These are phyloP conservation scores for Cyberlindnera xylosilytica DNA, from an alignment of 805 yeast genomes.

Conservation along the genomic window DNA sequence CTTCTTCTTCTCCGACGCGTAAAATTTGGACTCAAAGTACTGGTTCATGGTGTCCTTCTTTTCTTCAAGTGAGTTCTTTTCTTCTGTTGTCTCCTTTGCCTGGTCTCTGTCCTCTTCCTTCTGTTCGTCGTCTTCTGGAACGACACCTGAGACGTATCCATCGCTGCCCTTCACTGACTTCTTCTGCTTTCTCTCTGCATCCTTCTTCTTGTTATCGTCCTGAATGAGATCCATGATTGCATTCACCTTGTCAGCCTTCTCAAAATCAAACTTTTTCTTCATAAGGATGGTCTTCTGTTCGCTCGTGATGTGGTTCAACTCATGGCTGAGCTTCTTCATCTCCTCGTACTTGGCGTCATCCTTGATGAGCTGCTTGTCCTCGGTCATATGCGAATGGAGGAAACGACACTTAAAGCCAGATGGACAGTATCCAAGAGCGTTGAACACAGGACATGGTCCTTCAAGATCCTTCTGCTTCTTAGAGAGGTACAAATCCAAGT, in stretches of 20 bases:
- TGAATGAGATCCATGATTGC: slow-evolving; percentile 61
- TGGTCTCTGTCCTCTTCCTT: neutral
- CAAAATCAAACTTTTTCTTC: slow-evolving; percentile 58
- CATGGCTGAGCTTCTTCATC: slow-evolving; percentile 40
- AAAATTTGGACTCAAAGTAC: slow-evolving; percentile 77
- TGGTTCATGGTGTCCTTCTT: slow-evolving; percentile 38
- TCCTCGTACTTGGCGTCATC: slow-evolving; percentile 40
- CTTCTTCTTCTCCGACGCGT: slow-evolving; percentile 76
- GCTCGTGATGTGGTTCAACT: slow-evolving; percentile 58
- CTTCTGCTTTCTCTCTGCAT: slow-evolving; percentile 30
- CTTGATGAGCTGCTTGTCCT: slow-evolving; percentile 41
- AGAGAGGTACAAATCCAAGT: slow-evolving; percentile 58
- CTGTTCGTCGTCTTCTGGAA: neutral
- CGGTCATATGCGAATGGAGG: slow-evolving; percentile 66
- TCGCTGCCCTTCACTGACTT: slow-evolving; percentile 4
- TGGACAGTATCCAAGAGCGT: slow-evolving; percentile 85
- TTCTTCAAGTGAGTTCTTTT: slow-evolving; percentile 23
- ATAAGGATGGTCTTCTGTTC: slow-evolving; percentile 34
- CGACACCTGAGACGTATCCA: neutral
- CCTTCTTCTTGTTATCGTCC: slow-evolving; percentile 36
- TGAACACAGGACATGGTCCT: slow-evolving; percentile 82
- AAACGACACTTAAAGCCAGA: slow-evolving; percentile 92
- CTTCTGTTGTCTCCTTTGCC: slow-evolving; percentile 8
- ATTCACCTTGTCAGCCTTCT: slow-evolving; percentile 52
- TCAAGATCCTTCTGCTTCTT: slow-evolving; percentile 69